A percentile compares a stretch with the other conserved stretches of the same genome.
These are phyloP conservation scores for Fusarium palustre DNA, from an alignment of 2,329 filamentous ascomycete species.

Conservation along the genomic window DNA sequence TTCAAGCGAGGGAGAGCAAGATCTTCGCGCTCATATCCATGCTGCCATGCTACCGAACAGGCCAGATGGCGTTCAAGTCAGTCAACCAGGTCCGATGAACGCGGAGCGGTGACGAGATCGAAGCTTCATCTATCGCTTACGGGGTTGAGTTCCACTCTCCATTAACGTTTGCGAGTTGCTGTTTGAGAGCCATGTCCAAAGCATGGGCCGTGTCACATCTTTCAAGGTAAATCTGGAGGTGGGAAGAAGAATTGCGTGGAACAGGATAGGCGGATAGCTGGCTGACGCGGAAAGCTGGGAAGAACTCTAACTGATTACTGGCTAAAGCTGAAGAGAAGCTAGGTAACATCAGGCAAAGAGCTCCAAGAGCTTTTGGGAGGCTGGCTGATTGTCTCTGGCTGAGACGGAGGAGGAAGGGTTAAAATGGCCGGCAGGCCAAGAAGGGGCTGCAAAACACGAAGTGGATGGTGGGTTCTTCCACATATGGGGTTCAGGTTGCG, in stretches of 20 bases:
- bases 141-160: constrained; percentile 32
- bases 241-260: constrained; percentile 36
- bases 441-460: constrained; percentile 28
- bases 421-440: constrained; percentile 25
- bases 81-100: constrained; percentile 33
- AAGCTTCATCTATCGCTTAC: constrained; percentile 34
- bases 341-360: constrained; percentile 35
- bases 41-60: constrained; percentile 14
- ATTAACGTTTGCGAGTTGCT: constrained; percentile 22
- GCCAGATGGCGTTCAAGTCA: constrained; percentile 34
- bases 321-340: constrained; percentile 39
- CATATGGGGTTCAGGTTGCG: constrained; percentile 19
- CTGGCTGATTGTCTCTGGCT: constrained; percentile 39
- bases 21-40: constrained; percentile 20
- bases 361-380: constrained; percentile 39
- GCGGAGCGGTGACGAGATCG: constrained; percentile 35
- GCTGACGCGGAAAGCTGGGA: constrained; percentile 34
- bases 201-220: constrained; percentile 37
- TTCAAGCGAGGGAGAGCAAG: constrained; percentile 17
- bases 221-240: constrained; percentile 36
- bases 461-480: constrained; percentile 21
- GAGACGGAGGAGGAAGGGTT: constrained; percentile 44
- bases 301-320: constrained; percentile 31
- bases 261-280: constrained; percentile 30
- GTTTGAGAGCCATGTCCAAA: constrained; percentile 25